A percentile compares a stretch with the other conserved stretches of the same genome.
Conservation (phyloP, 163 green algal species). For the Scenedesmus sp. region DNA sequence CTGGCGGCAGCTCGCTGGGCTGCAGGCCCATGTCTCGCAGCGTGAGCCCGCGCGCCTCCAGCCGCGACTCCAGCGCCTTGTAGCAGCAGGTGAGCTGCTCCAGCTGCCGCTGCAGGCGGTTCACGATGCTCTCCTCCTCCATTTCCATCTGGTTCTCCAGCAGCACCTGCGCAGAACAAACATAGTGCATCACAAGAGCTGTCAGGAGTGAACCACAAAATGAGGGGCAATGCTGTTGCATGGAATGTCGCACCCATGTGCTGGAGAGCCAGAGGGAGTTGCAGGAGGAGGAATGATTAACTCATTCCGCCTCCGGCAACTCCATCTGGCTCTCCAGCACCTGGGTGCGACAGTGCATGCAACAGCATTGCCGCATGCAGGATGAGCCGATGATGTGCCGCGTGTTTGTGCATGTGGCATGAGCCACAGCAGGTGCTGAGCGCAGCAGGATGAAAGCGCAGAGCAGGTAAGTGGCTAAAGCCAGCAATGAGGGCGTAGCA, state of each 20-base stretch:
- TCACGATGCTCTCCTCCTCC: slow-evolving; percentile 55
- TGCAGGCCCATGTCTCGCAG: slow-evolving; percentile 42
- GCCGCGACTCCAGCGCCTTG: slow-evolving; percentile 36
- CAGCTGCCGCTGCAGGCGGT: slow-evolving; percentile 54
- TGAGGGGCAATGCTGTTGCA: neutral
- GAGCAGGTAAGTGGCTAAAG: neutral
- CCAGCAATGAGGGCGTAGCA: neutral
- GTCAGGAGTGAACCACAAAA: neutral
- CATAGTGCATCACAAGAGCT: neutral
- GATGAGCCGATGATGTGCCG: too few relatives aligned
- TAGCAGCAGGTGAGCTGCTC: slow-evolving; percentile 47
- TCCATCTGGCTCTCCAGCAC: too few relatives aligned
- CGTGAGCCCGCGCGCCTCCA: slow-evolving; percentile 43
- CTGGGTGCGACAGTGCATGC: too few relatives aligned
- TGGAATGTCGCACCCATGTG: too few relatives aligned
- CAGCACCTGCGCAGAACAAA: slow-evolving; percentile 17
- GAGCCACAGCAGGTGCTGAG: too few relatives aligned
- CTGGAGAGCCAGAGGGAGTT: too few relatives aligned
- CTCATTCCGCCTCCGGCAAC: too few relatives aligned
- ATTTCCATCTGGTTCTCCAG: slow-evolving; percentile 47
- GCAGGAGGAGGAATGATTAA: too few relatives aligned
- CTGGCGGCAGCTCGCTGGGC: slow-evolving; percentile 50
- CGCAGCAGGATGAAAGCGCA: neutral
- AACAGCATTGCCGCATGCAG: too few relatives aligned
- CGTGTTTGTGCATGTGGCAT: too few relatives aligned